Evolutionary conservation across 345 rosid genomes (phyloP).

Genomic region (Aquilaria malaccensis): DNA sequence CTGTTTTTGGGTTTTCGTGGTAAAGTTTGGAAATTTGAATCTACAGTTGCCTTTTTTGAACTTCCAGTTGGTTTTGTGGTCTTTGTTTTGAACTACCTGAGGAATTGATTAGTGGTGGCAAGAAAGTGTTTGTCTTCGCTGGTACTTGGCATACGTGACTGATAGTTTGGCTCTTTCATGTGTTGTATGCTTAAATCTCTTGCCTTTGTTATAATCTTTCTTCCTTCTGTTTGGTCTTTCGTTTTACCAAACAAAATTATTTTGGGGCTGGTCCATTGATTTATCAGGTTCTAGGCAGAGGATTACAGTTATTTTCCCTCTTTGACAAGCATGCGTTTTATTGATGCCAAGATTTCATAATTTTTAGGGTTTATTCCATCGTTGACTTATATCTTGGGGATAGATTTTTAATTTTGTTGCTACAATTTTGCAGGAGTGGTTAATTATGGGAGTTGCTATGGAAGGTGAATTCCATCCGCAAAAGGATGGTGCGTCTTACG

Average conservation of each 20-base stretch:
- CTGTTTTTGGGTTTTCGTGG: neutral
- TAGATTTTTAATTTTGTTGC: neutral
- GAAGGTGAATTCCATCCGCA: constrained; percentile 31
- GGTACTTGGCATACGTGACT: neutral
- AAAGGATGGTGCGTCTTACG: constrained; percentile 20
- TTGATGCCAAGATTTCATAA: neutral
- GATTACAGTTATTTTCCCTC: neutral
- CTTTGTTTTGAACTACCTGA: neutral
- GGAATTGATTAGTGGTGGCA: neutral
- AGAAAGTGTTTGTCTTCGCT: constrained; percentile 5
- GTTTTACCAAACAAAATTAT: neutral
- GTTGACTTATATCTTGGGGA: neutral
- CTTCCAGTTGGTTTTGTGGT: neutral
- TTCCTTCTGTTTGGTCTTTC: neutral
- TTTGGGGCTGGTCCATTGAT: constrained; percentile 2
- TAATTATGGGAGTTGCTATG: constrained; percentile 20
- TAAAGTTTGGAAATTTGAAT: constrained; percentile 12
- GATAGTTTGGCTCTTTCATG: neutral
- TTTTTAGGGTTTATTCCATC: neutral
- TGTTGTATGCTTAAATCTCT: neutral
- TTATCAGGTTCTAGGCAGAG: constrained; percentile 1
- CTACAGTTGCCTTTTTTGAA: neutral
- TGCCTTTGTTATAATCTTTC: too few relatives aligned
- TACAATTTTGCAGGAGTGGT: constrained; percentile 39
- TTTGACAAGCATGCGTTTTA: neutral